Conservation (phyloP, 305 asterid species). For the Ruellia speciosa region DNA sequence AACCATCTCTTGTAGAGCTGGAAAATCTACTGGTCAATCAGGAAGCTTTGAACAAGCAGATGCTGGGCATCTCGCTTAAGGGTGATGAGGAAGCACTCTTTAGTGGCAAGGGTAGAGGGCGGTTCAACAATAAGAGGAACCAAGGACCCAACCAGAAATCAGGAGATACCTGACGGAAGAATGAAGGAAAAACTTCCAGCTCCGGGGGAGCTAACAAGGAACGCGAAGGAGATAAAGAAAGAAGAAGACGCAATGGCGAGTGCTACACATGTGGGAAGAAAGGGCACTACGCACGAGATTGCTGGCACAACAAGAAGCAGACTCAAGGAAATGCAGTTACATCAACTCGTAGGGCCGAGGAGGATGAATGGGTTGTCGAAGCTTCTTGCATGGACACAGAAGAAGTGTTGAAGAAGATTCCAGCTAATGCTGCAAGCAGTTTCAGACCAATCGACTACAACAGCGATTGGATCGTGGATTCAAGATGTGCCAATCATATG, state of each 20-base stretch:
- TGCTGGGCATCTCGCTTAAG: neutral
- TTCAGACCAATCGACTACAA: neutral
- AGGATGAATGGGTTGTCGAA: slow-evolving; percentile 5
- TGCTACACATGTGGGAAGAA: slow-evolving; percentile 1
- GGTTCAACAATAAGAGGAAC: too few species aligned
- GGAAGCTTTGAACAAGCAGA: neutral
- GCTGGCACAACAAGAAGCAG: too few species aligned
- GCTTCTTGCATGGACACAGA: too few species aligned
- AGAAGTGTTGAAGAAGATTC: too few species aligned
- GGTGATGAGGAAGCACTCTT: neutral
- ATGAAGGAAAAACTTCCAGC: too few species aligned
- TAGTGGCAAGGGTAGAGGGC: neutral
- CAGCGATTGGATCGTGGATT: neutral
- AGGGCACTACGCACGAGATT: slow-evolving; percentile 19
- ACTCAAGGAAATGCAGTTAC: too few species aligned
- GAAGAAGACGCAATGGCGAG: neutral
- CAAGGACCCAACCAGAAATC: slow-evolving; percentile 2
- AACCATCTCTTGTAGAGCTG: slow-evolving; percentile 3
- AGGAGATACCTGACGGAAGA: too few species aligned
- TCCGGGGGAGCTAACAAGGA: too few species aligned
- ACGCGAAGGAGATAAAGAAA: too few species aligned
- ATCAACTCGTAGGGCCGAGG: too few species aligned
- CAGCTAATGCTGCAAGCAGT: too few species aligned
- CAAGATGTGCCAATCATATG: neutral
- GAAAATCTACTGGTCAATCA: slow-evolving; percentile 6